phyloP scores from a whole-genome alignment of 177 flowering plant genomes.

The Vitis hybrid region DNA sequence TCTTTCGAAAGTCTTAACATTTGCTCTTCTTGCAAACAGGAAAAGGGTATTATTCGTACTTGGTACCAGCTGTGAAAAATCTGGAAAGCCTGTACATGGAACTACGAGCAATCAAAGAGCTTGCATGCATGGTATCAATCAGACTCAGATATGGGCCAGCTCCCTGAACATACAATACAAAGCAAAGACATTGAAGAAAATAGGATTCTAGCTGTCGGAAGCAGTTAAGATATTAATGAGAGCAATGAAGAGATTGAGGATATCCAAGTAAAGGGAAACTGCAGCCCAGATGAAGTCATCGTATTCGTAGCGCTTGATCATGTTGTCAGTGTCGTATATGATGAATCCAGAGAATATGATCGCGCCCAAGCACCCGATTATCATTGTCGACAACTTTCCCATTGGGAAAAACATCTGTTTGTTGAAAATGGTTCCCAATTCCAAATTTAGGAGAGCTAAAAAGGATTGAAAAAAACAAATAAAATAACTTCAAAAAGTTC shows the following conservation, averaged over 20 bases:
- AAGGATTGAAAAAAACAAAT: background rate
- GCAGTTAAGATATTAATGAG: slow-evolving; percentile 37
- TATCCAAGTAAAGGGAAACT: slow-evolving; percentile 49
- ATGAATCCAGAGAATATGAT: slow-evolving; percentile 60
- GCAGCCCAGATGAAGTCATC: slow-evolving; percentile 68
- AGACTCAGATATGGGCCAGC: background rate
- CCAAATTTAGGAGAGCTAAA: background rate
- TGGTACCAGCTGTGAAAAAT: too few species aligned
- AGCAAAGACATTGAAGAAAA: background rate
- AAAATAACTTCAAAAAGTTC: background rate
- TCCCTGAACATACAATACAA: background rate
- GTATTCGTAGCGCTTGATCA: slow-evolving; percentile 59
- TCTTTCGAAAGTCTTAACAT: too few species aligned
- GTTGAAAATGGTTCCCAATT: background rate
- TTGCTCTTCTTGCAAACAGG: too few species aligned
- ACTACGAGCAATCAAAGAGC: too few species aligned
- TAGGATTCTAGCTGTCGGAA: background rate
- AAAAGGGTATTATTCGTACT: too few species aligned
- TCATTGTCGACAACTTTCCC: slow-evolving; percentile 37
- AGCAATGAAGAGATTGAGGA: slow-evolving; percentile 60
- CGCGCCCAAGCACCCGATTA: slow-evolving; percentile 43
- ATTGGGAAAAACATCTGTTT: slow-evolving; percentile 55
- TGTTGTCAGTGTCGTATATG: slow-evolving; percentile 66
- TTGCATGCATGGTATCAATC: too few species aligned
- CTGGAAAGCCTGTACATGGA: too few species aligned